Base-by-base conservation (phyloP, 1,284 basidiomycete species). In the Papiliotrema nemorosa region DNA sequence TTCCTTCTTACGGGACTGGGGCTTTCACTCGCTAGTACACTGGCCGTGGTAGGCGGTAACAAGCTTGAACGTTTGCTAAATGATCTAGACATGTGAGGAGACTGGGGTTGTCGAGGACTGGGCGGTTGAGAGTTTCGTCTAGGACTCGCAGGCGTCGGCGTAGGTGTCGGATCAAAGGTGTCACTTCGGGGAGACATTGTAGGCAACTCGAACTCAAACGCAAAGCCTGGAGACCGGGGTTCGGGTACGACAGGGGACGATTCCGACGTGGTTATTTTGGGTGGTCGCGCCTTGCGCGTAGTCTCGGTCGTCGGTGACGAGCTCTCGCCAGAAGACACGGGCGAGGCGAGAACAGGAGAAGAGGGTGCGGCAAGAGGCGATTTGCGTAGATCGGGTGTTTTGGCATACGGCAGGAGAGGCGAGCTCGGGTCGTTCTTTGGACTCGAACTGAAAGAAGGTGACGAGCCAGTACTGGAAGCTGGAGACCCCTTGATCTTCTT, bases 131-230 rank as follows among this genome's bases (percentile, higher is more conserved):
- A 53, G 26, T 47, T 52, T 18, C 59, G 49, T 12, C 60, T 50
- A 5, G 60, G 58, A 1, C 58, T 58, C 18, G 57, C 31, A 14
- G 43, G 39, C 31, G 56, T 38, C 31, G 47, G 14, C 4, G 51
- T 33, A 1, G 66, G 58, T 0, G 62, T 45, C n/a, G 63, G 60
- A 44, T 76, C 75, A 46, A 76, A 76, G 1, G 73, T 60, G 56
- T 76, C 75, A 5, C 64, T 69, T 38, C 72, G 57, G 9, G 75
- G 75, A 2, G 74, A 76, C 25, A 63, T 64, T 5, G 73, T 73
- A 2, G 71, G 69, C 6, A 75, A 58, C 57, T 74, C 73, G 52
- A 76, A 76, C 47, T 75, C 75, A 52, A 75, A 75, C 10, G 66
- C 60, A 26, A 68, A 64, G 16, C 33, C 41, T 35, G 36, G 44